Evolutionary conservation across 202 grass and related monocot species (phyloP).

Genomic region (Eragrostis tef): DNA sequence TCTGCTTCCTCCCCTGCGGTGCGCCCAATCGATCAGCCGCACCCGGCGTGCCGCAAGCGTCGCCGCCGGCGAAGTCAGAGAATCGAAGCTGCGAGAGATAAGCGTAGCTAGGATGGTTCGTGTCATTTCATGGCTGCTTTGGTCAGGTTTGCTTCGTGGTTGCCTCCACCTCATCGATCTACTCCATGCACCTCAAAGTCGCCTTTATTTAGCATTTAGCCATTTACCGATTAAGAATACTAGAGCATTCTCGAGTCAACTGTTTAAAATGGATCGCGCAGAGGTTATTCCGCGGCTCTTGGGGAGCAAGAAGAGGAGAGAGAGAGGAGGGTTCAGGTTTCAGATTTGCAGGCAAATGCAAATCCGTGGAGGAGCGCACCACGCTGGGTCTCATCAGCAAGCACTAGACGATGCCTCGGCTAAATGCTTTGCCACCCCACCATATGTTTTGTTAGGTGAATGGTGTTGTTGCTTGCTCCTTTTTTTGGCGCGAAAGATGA

Average conservation of each 20-base stretch:
- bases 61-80: not conserved
- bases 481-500: not conserved
- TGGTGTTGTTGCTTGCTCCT: slow-evolving; percentile 4
- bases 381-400: slow-evolving; percentile 50
- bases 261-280: slow-evolving; percentile 18
- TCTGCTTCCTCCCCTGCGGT: not conserved
- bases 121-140: slow-evolving; percentile 5
- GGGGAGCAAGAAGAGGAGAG: not conserved
- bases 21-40: slow-evolving; percentile 7
- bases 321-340: not conserved
- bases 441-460: slow-evolving; percentile 42
- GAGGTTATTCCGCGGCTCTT: slow-evolving; percentile 40
- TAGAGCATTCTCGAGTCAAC: slow-evolving; percentile 43
- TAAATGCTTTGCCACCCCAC: slow-evolving; percentile 1
- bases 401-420: slow-evolving; percentile 44
- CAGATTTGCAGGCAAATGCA: slow-evolving; percentile 27
- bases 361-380: slow-evolving; percentile 64
- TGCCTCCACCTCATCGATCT: slow-evolving; percentile 32
- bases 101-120: not conserved
- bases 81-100: slow-evolving; percentile 39
- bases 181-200: not conserved
- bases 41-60: not conserved
- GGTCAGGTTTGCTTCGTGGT: not conserved
- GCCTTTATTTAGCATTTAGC: not conserved
- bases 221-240: not conserved